Conservation (phyloP, 2,329 filamentous ascomycete species). For the Sporothrix variecibatus region DNA sequence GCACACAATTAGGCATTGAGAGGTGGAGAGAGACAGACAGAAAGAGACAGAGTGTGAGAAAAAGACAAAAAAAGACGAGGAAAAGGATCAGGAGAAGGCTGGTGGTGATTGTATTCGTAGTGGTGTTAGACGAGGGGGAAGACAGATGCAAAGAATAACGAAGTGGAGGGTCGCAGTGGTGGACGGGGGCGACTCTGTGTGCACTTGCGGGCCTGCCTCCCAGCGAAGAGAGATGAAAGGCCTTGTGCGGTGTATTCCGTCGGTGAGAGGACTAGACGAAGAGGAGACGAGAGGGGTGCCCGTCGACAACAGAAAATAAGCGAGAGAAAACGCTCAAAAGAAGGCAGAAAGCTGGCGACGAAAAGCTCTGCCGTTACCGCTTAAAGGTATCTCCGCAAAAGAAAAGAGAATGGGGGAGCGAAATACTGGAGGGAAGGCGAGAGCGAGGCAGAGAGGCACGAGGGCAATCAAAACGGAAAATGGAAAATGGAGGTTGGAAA, state of each 20-base stretch:
- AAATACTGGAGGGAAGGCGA: neutral
- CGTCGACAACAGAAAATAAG: neutral
- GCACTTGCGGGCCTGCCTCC: neutral
- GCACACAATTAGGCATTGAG: neutral
- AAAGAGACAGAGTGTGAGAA: neutral
- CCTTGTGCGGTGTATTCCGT: conserved; percentile 14
- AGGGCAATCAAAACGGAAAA: conserved; percentile 4
- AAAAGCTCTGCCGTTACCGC: neutral
- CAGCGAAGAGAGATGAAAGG: neutral
- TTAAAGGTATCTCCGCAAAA: neutral
- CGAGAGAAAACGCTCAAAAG: neutral
- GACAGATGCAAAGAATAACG: neutral
- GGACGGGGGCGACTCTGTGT: neutral
- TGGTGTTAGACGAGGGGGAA: neutral
- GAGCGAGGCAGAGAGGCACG: conserved; percentile 10
- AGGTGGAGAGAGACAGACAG: conserved; percentile 14
- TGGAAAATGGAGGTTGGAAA: conserved; percentile 9
- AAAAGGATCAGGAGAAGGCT: neutral
- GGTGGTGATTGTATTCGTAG: neutral
- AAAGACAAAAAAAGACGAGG: neutral
- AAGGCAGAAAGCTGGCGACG: neutral
- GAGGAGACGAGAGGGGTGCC: neutral
- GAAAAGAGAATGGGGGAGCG: neutral
- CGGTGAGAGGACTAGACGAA: conserved; percentile 13
- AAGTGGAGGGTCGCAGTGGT: neutral